Evolutionary conservation across 805 yeast species (phyloP).

Genomic region (Yarrowia sp.): DNA sequence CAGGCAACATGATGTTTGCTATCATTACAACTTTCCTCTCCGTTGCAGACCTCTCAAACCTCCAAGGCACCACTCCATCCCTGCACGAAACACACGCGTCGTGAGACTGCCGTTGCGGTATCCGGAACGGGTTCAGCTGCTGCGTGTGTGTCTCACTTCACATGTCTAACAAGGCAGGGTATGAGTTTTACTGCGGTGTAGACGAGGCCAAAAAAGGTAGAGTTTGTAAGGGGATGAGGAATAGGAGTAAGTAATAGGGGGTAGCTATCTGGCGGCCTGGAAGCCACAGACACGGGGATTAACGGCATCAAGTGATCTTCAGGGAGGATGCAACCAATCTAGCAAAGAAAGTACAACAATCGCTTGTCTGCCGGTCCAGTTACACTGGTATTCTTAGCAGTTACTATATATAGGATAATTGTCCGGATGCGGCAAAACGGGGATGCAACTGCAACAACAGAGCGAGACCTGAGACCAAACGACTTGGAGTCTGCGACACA

Average conservation of each 20-base stretch:
- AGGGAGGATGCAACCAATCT: too few relatives aligned
- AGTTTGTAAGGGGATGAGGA: background rate
- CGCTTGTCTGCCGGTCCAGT: too few relatives aligned
- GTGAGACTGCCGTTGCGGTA: background rate
- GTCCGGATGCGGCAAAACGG: background rate
- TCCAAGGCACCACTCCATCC: too few relatives aligned
- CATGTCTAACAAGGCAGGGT: background rate
- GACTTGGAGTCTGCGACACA: too few relatives aligned
- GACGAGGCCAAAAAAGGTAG: background rate
- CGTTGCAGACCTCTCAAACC: too few relatives aligned
- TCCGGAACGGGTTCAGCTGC: background rate
- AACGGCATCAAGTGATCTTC: too few relatives aligned
- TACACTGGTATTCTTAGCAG: background rate
- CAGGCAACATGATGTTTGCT: background rate
- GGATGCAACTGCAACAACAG: background rate
- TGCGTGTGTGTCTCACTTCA: background rate
- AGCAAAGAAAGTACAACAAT: too few relatives aligned
- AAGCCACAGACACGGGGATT: too few relatives aligned
- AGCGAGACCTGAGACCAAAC: background rate
- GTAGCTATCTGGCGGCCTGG: background rate
- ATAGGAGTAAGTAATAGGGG: background rate
- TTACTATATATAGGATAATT: background rate
- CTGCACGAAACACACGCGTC: background rate
- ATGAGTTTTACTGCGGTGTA: background rate
- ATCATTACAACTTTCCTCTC: too few relatives aligned